Conservation (phyloP, 495 filamentous ascomycete species). For the Aspergillus nidulans region DNA sequence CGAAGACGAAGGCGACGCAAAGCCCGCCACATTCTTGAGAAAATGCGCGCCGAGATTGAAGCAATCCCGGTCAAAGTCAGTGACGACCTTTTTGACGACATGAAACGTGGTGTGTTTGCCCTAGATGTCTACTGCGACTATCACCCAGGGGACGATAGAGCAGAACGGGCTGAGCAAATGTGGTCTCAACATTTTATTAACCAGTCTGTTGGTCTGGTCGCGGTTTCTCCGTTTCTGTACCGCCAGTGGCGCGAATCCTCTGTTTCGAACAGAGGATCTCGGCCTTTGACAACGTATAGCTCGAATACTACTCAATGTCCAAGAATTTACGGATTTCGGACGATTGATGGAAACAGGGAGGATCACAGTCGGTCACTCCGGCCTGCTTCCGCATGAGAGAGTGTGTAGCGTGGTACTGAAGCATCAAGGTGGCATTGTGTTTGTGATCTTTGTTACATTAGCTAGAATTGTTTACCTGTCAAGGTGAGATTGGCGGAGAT, state of each 20-base stretch:
- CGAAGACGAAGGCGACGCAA: slow-evolving; percentile 18
- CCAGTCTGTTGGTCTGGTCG: slow-evolving; percentile 8
- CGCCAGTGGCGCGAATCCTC: slow-evolving; percentile 12
- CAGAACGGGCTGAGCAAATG: slow-evolving; percentile 14
- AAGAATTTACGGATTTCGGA: not conserved
- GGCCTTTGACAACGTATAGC: slow-evolving; percentile 13
- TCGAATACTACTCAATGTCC: slow-evolving; percentile 9
- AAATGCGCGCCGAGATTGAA: slow-evolving; percentile 19
- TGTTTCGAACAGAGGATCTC: slow-evolving; percentile 2
- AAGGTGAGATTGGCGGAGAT: not conserved
- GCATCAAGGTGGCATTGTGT: not conserved
- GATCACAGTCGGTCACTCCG: not conserved
- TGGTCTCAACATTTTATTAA: slow-evolving; percentile 12
- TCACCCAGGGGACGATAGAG: slow-evolving; percentile 20
- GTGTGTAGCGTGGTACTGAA: not conserved
- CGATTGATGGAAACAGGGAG: not conserved
- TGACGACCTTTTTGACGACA: slow-evolving; percentile 20
- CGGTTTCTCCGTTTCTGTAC: slow-evolving; percentile 18
- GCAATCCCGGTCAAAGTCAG: slow-evolving; percentile 21
- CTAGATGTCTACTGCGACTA: slow-evolving; percentile 24
- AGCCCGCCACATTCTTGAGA: slow-evolving; percentile 15
- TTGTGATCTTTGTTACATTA: slow-evolving; percentile 1
- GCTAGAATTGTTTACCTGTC: slow-evolving; percentile 3
- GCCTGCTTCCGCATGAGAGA: not conserved
- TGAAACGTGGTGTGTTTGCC: slow-evolving; percentile 26